Evolutionary conservation across 768 basidiomycete genomes (phyloP).

Genomic region (Macrolepiota albuminosa): DNA sequence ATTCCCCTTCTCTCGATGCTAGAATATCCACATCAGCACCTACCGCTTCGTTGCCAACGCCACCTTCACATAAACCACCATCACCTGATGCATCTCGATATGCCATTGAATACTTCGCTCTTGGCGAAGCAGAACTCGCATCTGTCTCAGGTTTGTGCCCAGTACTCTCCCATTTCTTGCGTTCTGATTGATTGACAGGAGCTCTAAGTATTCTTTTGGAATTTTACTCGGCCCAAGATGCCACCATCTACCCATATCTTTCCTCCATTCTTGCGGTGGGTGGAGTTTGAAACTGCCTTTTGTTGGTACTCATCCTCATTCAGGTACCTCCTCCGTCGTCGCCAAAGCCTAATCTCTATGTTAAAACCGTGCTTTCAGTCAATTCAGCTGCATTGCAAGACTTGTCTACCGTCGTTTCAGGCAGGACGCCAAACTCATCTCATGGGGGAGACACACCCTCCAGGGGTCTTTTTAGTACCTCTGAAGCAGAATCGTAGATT

Average conservation of each 20-base stretch:
- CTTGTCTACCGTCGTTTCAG: conserved; percentile 22
- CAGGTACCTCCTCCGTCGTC: conserved; percentile 49
- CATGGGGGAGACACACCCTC: conserved; percentile 55
- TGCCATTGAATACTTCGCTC: conserved; percentile 61
- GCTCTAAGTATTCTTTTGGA: conserved; percentile 63
- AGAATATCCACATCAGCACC: conserved; percentile 69
- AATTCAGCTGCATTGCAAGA: conserved; percentile 16
- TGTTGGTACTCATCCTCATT: neutral
- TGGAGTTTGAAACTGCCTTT: conserved; percentile 10
- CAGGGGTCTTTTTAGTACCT: conserved; percentile 20
- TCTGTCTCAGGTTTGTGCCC: conserved; percentile 50
- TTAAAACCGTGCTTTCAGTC: conserved; percentile 5
- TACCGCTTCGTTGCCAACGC: conserved; percentile 74
- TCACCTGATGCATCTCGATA: conserved; percentile 68
- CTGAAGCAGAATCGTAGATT: conserved; percentile 7
- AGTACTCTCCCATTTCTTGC: conserved; percentile 7
- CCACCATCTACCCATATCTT: conserved; percentile 43
- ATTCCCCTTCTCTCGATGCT: conserved; percentile 69
- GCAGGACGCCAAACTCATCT: conserved; percentile 55
- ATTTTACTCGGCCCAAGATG: conserved; percentile 66
- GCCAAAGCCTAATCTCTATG: conserved; percentile 19
- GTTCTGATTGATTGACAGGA: conserved; percentile 36
- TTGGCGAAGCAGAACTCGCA: conserved; percentile 53
- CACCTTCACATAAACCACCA: conserved; percentile 70
- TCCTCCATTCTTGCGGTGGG: conserved; percentile 46